Conservation (phyloP, 768 basidiomycete genomes). For the Crepidotus variabilis region DNA sequence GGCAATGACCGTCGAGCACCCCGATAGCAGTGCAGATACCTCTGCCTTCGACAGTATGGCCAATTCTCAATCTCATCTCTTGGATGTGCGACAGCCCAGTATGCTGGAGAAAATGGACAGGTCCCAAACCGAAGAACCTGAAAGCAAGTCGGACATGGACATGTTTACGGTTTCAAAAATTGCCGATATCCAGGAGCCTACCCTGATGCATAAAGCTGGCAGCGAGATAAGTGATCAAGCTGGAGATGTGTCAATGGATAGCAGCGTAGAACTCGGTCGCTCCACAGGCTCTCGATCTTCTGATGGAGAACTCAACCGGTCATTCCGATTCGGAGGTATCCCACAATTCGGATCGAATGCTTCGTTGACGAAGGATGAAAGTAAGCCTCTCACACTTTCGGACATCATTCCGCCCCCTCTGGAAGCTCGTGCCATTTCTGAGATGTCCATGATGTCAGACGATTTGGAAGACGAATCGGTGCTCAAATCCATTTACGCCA, state of each 20-base stretch:
- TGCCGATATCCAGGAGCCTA: slow-evolving; percentile 27
- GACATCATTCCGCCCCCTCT: slow-evolving; percentile 72
- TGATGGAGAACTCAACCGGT: slow-evolving; percentile 62
- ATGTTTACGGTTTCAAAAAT: slow-evolving; percentile 24
- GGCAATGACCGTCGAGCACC: not conserved
- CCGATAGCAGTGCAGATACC: not conserved
- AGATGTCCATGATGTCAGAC: slow-evolving; percentile 30
- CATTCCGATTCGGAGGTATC: slow-evolving; percentile 73
- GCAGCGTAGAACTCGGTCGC: not conserved
- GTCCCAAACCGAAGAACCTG: slow-evolving; percentile 6
- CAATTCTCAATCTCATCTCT: slow-evolving; percentile 12
- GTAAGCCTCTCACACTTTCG: slow-evolving; percentile 53
- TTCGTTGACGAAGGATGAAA: slow-evolving; percentile 13
- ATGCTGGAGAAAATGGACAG: slow-evolving; percentile 11
- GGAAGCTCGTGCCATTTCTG: slow-evolving; percentile 45
- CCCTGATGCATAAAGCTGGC: slow-evolving; percentile 7
- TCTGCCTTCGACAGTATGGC: slow-evolving; percentile 2
- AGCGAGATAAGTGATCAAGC: slow-evolving; percentile 1
- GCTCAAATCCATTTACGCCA: slow-evolving; percentile 51
- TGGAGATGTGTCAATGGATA: slow-evolving; percentile 5
- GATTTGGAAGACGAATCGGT: slow-evolving; percentile 47
- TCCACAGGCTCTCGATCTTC: slow-evolving; percentile 45
- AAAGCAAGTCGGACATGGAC: slow-evolving; percentile 19
- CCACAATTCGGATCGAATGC: slow-evolving; percentile 22
- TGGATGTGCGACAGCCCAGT: slow-evolving; percentile 28